Conservation (phyloP, 768 basidiomycete genomes). For the Daedaleopsis nitida region DNA sequence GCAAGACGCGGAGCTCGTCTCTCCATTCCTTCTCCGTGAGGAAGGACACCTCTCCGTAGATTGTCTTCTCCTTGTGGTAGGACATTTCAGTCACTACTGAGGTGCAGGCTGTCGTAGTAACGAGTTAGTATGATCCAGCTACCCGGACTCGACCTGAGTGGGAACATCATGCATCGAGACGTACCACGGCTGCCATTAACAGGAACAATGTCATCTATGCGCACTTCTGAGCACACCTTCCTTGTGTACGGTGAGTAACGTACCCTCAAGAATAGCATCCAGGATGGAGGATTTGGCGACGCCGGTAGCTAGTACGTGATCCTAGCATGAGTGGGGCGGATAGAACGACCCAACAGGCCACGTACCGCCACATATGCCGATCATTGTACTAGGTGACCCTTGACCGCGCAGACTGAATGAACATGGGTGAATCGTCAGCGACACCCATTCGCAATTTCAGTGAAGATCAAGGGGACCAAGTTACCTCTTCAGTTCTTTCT, state of each 20-base stretch:
- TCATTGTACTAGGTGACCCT: slow-evolving; percentile 56
- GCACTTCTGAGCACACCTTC: background rate
- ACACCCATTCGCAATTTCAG: too few relatives aligned
- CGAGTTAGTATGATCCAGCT: background rate
- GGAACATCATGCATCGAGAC: too few relatives aligned
- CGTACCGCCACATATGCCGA: slow-evolving; percentile 66
- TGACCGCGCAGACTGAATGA: slow-evolving; percentile 47
- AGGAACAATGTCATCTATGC: slow-evolving; percentile 59
- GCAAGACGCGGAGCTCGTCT: slow-evolving; percentile 54
- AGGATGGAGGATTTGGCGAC: slow-evolving; percentile 63
- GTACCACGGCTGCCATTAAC: slow-evolving; percentile 67
- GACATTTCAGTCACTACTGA: slow-evolving; percentile 65
- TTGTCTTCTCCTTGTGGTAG: slow-evolving; percentile 54
- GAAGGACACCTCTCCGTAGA: slow-evolving; percentile 63
- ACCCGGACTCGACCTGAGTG: too few relatives aligned
- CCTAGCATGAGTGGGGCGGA: too few relatives aligned
- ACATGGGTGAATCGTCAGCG: too few relatives aligned
- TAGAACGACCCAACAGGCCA: too few relatives aligned
- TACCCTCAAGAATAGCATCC: slow-evolving; percentile 65
- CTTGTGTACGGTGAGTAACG: background rate
- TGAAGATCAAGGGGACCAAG: background rate
- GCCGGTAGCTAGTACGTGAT: slow-evolving; percentile 49
- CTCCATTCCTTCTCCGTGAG: slow-evolving; percentile 58
- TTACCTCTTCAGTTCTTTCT: slow-evolving; percentile 45
- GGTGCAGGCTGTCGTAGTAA: slow-evolving; percentile 51